These are phyloP conservation scores for Oryza australiensis DNA, from an alignment of 176 grass and related monocot genomes.

Conservation along the genomic window DNA sequence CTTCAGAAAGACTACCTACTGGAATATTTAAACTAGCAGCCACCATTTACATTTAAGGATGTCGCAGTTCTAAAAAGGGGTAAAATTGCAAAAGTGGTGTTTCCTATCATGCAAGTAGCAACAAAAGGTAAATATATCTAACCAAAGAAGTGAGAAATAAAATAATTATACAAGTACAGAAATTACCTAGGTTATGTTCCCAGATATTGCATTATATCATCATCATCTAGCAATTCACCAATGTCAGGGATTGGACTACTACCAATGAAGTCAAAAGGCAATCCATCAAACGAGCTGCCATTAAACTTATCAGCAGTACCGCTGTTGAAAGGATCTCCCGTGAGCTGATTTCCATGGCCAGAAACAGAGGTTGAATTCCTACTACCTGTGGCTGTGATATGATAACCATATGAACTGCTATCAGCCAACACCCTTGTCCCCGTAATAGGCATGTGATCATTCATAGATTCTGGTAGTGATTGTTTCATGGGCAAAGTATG, in stretches of 20 bases:
- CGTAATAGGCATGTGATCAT: conserved; percentile 35
- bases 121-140: conserved; percentile 1
- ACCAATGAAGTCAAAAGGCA: conserved; percentile 67
- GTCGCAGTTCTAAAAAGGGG: not conserved
- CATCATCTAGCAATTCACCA: conserved; percentile 73
- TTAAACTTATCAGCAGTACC: conserved; percentile 54
- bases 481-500: conserved; percentile 30
- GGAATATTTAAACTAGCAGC: not conserved
- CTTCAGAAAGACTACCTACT: not conserved
- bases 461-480: conserved; percentile 29
- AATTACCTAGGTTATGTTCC: conserved; percentile 65
- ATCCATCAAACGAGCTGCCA: conserved; percentile 54
- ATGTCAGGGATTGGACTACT: conserved; percentile 56
- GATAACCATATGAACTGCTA: conserved; percentile 46
- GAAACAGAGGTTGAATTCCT: conserved; percentile 36
- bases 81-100: conserved; percentile 11
- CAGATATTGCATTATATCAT: conserved; percentile 84
- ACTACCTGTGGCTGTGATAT: conserved; percentile 14
- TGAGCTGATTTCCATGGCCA: conserved; percentile 20
- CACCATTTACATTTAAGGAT: not conserved
- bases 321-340: conserved; percentile 49
- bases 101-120: not conserved
- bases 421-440: conserved; percentile 23
- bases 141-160: conserved; percentile 2
- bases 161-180: conserved; percentile 11